Percentiles rank a stretch among this genome's conserved stretches.
These are phyloP conservation scores for Elymus sibiricus DNA, from an alignment of 176 grass and related monocot genomes.

Conservation along the genomic window DNA sequence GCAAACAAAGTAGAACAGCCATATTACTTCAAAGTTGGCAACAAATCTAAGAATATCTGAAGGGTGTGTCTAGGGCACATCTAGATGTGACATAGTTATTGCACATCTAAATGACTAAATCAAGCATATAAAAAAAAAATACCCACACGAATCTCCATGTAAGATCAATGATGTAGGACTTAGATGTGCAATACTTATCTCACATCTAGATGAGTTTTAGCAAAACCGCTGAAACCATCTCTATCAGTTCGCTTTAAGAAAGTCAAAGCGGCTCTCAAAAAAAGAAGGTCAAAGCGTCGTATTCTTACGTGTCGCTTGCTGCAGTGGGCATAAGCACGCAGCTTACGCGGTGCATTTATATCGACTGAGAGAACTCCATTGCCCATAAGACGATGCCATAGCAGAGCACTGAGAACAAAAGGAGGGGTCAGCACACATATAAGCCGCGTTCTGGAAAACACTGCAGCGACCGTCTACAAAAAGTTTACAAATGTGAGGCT, in stretches of 20 bases:
- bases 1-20: neutral
- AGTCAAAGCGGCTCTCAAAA: too few relatives aligned
- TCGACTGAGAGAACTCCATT: conserved; percentile 76
- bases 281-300: neutral
- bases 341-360: conserved; percentile 30
- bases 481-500: conserved; percentile 6
- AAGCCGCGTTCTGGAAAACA: neutral
- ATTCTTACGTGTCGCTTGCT: conserved; percentile 40
- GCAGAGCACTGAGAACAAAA: conserved; percentile 50
- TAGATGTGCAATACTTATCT: too few relatives aligned
- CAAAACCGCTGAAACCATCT: too few relatives aligned
- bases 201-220: too few relatives aligned
- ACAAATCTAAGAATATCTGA: neutral
- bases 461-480: neutral
- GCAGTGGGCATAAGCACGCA: conserved; percentile 80
- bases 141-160: too few relatives aligned
- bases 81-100: too few relatives aligned
- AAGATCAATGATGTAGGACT: too few relatives aligned
- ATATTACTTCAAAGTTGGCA: neutral
- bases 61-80: too few relatives aligned
- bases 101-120: too few relatives aligned
- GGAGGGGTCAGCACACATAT: neutral
- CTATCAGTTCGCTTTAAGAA: neutral
- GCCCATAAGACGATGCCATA: conserved; percentile 83
- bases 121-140: too few relatives aligned